Evolutionary conservation across 73 alveolate species (phyloP), one percentile per base, ranked within the genome.

Genomic region (Paramecium caudatum): DNA sequence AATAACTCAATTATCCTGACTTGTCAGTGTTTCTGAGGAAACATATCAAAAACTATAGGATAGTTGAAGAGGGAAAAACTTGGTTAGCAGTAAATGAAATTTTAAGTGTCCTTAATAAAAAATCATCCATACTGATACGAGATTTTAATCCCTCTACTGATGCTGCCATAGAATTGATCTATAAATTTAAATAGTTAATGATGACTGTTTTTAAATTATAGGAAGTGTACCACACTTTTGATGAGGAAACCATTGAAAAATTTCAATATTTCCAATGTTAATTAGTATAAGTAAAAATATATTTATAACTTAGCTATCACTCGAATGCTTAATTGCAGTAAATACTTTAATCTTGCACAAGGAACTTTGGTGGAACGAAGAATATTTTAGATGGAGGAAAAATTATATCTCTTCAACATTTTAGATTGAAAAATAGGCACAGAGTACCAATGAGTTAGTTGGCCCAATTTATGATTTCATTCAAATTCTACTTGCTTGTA

Each of bases 21-120:
- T 36, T 74, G 0, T 74, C 88, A 3, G 10, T 41, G 1, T 15
- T 41, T 36, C 13, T 74, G 3, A 23, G 88, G 43, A 74, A 36
- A 16, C 88, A 74, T 74, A 74, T 74, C 13, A 74, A 74, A 74
- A 37, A 45, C 25, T 37, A 37, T 21, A 41, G 6, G 43, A 34
- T 74, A 12, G 55, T 74, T 37, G 88, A 36, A n/a, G 88, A 74
- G 34, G 88, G 88, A 23, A 74, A 74, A 43, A 19, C 88, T 0
- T 74, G 88, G 88, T 63, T 74, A 17, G 65, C 32, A 8, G 47
- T 74, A 5, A 74, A 74, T 3, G 68, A 74, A 43, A 74, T 74
- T 19, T 12, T 21, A 43, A 17, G 47, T 74, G 19, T 74, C 7
- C 32, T 74, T 33, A 45, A 74, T 21, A 15, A 2, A 15, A 74